phyloP scores from a whole-genome alignment of 305 asterid genomes.

The Euphrasia arctica region DNA sequence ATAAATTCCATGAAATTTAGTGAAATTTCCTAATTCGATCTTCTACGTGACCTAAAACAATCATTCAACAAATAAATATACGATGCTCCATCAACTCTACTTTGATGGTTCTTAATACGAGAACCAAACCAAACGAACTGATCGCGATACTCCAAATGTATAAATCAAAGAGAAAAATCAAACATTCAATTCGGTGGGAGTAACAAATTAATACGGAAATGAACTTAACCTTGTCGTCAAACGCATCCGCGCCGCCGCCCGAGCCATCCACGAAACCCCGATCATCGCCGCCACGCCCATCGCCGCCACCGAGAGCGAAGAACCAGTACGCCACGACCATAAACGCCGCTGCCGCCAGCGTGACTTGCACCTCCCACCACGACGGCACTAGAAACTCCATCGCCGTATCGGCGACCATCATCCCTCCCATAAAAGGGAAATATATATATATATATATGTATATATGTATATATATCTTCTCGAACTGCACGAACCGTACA shows the following conservation, averaged over 20 bases:
- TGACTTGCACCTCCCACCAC: conserved; percentile 94
- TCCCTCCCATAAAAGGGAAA: conserved; percentile 11
- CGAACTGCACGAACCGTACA: conserved; percentile 23
- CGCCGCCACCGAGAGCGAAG: conserved; percentile 46
- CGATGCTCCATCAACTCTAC: conserved; percentile 20
- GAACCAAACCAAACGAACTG: conserved; percentile 15
- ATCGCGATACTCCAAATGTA: conserved; percentile 22
- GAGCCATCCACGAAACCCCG: conserved; percentile 36
- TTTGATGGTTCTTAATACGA: conserved; percentile 18
- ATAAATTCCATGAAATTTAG: conserved; percentile 17
- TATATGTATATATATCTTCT: neutral
- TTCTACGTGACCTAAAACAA: conserved; percentile 8
- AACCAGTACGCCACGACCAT: conserved; percentile 59
- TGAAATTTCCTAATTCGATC: neutral
- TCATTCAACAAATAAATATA: neutral
- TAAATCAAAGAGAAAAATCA: conserved; percentile 10
- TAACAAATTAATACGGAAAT: conserved; percentile 20
- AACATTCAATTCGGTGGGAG: conserved; percentile 17
- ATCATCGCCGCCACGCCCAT: conserved; percentile 46
- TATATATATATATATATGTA: no score
- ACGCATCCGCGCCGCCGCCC: conserved; percentile 30
- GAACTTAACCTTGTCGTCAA: conserved; percentile 58
- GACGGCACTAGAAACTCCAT: conserved; percentile 75
- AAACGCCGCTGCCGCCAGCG: conserved; percentile 76
- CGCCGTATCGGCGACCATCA: conserved; percentile 47